Conservation (phyloP, 257 asterid genomes). For the Paraleonurus japonicus region DNA sequence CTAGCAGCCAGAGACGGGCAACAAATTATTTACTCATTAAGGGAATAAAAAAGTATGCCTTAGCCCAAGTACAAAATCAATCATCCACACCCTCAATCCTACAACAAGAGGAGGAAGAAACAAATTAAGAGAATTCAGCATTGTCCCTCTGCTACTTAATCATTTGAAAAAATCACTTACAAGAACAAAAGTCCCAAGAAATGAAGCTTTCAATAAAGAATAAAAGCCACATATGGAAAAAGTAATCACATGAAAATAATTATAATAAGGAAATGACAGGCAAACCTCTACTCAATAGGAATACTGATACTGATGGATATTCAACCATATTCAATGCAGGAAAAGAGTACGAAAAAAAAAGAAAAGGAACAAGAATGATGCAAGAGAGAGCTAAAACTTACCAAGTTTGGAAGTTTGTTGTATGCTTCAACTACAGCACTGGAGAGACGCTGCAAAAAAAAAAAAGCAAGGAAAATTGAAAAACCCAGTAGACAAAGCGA, state of each 20-base stretch:
- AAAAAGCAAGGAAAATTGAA: constrained; percentile 8
- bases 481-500: constrained; percentile 16
- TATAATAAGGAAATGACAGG: not conserved
- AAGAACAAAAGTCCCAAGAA: not conserved
- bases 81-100: not conserved
- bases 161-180: not conserved
- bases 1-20: not conserved
- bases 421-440: constrained; percentile 79
- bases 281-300: constrained; percentile 7
- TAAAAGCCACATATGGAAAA: not conserved
- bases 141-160: not conserved
- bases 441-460: constrained; percentile 53
- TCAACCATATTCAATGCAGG: constrained; percentile 11
- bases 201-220: constrained; percentile 4
- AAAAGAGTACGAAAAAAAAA: constrained; percentile 12
- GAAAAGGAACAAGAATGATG: constrained; percentile 19
- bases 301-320: not conserved
- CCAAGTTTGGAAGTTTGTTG: constrained; percentile 83
- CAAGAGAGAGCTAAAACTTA: constrained; percentile 30
- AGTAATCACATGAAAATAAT: not conserved
- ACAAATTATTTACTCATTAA: not conserved
- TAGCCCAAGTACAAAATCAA: not conserved
- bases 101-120: not conserved
- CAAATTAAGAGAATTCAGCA: not conserved
- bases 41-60: not conserved